Base-by-base conservation (phyloP, 2,329 filamentous ascomycete genomes). In the Cryphonectria radicalis region DNA sequence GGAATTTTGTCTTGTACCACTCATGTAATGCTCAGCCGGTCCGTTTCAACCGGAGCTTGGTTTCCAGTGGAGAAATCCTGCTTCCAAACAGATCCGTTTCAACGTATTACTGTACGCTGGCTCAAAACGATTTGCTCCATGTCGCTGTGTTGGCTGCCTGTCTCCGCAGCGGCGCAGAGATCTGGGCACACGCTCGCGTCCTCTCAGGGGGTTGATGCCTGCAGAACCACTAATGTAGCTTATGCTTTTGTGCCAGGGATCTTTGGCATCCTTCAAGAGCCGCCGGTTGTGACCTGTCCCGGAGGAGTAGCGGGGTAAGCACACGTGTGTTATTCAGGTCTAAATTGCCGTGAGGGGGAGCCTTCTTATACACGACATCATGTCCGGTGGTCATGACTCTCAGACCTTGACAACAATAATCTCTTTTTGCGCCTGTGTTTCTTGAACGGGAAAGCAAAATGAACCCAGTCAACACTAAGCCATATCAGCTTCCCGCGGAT, bases 401-500 rank as follows among this genome's bases (percentile, higher is more conserved):
- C 6, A 17, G 14, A 19, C 14, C n/a, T 57, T 4, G 37, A 57
- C 10, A n/a, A 57, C 5, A 28, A 28, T n/a, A 25, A 11, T 35
- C 4, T 63, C 14, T n/a, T 11, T 8, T 11, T 42, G n/a, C 8
- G 19, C 42, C 4, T n/a, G 35, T 14, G 14, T 35, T 25, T 28
- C 25, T 17, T 50, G n/a, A 32, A 32, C 42, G n/a, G 37, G 19
- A 4, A 46, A 65, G 43, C 40, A 46, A 35, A 11, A 66, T 66
- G 43, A 66, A 66, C 19, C 63, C 63, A 50, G 63, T 66, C 50
- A 68, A 68, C 25, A 68, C 67, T 35, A 76, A 77, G 35, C 77
- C 77, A 0, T 81, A 81, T 70, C 62, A 73, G 17, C 75, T 81
- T 10, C 80, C 79, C 8, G 25, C 72, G 72, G 83, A 79, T 70